Evolutionary conservation across 257 asterid genomes (phyloP), one percentile per base, ranked within the genome.

Genomic region (Asclepias syriaca): DNA sequence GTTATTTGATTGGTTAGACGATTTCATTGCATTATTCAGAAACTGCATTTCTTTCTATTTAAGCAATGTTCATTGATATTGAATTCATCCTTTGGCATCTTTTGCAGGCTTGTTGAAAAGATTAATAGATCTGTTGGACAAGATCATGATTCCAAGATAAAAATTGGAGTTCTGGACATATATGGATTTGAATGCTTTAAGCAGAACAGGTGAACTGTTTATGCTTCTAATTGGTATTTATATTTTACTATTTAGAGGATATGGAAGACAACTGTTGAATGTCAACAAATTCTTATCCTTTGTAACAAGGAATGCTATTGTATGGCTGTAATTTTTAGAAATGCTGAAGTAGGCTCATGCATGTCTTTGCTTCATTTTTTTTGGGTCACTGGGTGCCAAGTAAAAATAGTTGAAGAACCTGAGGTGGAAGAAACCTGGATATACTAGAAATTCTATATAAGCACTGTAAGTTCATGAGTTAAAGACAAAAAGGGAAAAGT

Each of bases 171-270:
- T 70, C 79, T 95, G 81, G 99, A 95, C 81, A 95, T 95, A 45
- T 95, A 95, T 83, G 99, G 99, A 74, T 95, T 95, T 85, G 99
- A 95, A 77, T 90, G 98, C 88, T 95, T 95, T 79, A 92, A 84
- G 84, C 80, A 78, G 68, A 95, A 95, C 85, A 95, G 99, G 99
- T 90, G 66, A 69, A 53, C 56, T 51, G 51, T 75, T 66, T 69
- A 34, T 37, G 24, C 10, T 46, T 69, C 61, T 73, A 32, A 32
- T 34, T 43, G 56, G n/a, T 18, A 13, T 74, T 65, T 58, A 61
- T 45, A 58, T 58, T 55, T 57, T 27, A 24, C 14, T 46, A 8
- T 55, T 65, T 67, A 4, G 27, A 46, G 59, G 27, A 40, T 51
- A 34, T 65, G 45, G 66, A 65, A 49, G 57, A 13, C 6, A 46